Evolutionary conservation across 257 asterid species (phyloP), one percentile per base, ranked within the genome.

Genomic region (Gentiana dahurica): DNA sequence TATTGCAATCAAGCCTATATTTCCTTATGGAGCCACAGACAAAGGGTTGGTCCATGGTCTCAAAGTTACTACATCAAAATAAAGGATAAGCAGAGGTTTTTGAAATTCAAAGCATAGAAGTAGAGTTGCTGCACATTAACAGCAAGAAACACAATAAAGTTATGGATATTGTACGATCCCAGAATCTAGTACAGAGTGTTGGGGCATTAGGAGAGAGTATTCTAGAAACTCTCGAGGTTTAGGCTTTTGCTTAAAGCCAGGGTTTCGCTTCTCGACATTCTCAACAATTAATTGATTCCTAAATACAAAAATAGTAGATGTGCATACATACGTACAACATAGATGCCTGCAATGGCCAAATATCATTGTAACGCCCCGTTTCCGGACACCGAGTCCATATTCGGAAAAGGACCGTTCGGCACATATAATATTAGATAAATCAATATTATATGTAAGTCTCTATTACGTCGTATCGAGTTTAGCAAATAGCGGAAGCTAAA

Each of bases 11-110:
- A 1, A 34, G 63, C 8, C 10, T 71, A 52, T 53, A 60, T 12
- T 58, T 70, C 43, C 8, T 75, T 53, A 75, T 69, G 12, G 41
- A 36, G 11, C 36, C 61, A 48, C 71, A 54, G 3, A 65, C 54
- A 34, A 61, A 13, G 51, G 10, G 46, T 47, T 70, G 78, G 75
- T 60, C 77, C 34, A 4, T 39, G 45, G 53, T 73, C 37, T 71
- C 89, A 4, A 68, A 57, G 37, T 36, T 81, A 49, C 34, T 65
- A 4, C 11, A 57, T 15, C 32, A 63, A 55, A n/a, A 53, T 41
- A 43, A 48, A 45, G 12, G 36, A 37, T 24, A 8, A 44, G 52
- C 59, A 13, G 38, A 57, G 0, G 11, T 12, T 3, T 5, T 43
- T 0, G 64, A 53, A 32, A 24, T 55, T 1, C 59, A 33, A 58